These are phyloP conservation scores for Mycena filopes DNA, from an alignment of 768 basidiomycete genomes.

Conservation along the genomic window DNA sequence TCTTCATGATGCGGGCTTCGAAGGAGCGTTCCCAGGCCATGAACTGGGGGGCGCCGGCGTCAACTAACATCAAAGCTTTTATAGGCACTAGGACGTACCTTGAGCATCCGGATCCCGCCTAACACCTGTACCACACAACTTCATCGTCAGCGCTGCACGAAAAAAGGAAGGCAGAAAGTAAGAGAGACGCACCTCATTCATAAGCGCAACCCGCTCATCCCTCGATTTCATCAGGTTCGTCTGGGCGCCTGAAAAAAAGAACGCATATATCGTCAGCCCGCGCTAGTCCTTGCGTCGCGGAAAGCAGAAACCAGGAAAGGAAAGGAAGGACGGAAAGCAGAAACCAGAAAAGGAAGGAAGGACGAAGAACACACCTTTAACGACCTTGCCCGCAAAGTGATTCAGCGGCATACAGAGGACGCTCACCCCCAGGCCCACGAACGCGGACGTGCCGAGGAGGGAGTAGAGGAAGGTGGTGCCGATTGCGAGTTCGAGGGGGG, in stretches of 20 bases:
- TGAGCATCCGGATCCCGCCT: conserved; percentile 91
- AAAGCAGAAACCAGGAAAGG: too few species aligned
- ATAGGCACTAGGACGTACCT: conserved; percentile 55
- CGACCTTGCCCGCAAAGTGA: conserved; percentile 83
- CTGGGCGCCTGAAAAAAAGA: conserved; percentile 58
- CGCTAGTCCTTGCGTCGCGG: too few species aligned
- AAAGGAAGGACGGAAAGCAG: too few species aligned
- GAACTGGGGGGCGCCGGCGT: conserved; percentile 52
- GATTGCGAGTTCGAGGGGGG: conserved; percentile 80
- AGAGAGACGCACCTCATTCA: conserved; percentile 79
- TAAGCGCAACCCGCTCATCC: conserved; percentile 76
- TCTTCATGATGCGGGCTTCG: conserved; percentile 64
- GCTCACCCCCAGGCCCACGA: conserved; percentile 83
- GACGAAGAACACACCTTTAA: conserved; percentile 52
- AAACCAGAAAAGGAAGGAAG: neutral
- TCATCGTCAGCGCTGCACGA: neutral
- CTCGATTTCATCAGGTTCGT: conserved; percentile 85
- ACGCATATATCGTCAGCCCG: too few species aligned
- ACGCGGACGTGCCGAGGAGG: conserved; percentile 66
- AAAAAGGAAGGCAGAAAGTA: conserved; percentile 47
- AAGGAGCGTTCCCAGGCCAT: conserved; percentile 82
- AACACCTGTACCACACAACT: conserved; percentile 64
- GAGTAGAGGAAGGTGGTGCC: conserved; percentile 81
- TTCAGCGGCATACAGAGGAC: conserved; percentile 80
- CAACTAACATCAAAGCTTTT: neutral